A percentile compares a stretch with the other conserved stretches of the same genome.
Evolutionary conservation across 306 rosid genomes (phyloP).

Genomic region (Parietaria judaica): DNA sequence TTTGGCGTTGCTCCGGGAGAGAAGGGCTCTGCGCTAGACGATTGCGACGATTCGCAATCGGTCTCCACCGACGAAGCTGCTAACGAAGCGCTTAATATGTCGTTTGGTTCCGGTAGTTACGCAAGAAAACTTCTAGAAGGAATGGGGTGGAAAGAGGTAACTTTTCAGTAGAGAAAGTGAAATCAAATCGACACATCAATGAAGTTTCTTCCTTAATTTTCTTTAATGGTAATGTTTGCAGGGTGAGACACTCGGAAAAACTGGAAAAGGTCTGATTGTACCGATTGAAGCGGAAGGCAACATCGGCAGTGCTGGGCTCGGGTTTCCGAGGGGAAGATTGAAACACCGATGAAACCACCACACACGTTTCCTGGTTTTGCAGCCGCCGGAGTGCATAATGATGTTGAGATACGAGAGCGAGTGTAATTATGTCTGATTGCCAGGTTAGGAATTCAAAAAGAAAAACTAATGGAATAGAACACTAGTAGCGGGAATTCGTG

Average conservation of each 20-base stretch:
- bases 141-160: slow-evolving; percentile 98
- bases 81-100: slow-evolving; percentile 61
- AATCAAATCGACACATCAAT: too few species aligned
- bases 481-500: too few species aligned
- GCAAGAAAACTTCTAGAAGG: slow-evolving; percentile 52
- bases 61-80: slow-evolving; percentile 42
- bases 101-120: slow-evolving; percentile 80
- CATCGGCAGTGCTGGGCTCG: slow-evolving; percentile 69
- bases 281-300: slow-evolving; percentile 67
- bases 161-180: background rate
- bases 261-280: slow-evolving; percentile 57
- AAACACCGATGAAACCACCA: background rate
- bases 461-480: too few species aligned
- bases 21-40: slow-evolving; percentile 27
- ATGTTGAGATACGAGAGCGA: too few species aligned
- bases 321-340: slow-evolving; percentile 45
- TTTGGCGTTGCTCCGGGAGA: slow-evolving; percentile 85
- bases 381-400: too few species aligned
- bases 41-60: slow-evolving; percentile 23
- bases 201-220: too few species aligned
- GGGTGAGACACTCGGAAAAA: slow-evolving; percentile 84
- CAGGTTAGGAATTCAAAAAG: too few species aligned
- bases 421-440: too few species aligned
- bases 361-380: too few species aligned
- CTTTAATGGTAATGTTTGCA: slow-evolving; percentile 13